phyloP scores from a whole-genome alignment of 1,284 basidiomycete species.

The Cystobasidium slooffiae region DNA sequence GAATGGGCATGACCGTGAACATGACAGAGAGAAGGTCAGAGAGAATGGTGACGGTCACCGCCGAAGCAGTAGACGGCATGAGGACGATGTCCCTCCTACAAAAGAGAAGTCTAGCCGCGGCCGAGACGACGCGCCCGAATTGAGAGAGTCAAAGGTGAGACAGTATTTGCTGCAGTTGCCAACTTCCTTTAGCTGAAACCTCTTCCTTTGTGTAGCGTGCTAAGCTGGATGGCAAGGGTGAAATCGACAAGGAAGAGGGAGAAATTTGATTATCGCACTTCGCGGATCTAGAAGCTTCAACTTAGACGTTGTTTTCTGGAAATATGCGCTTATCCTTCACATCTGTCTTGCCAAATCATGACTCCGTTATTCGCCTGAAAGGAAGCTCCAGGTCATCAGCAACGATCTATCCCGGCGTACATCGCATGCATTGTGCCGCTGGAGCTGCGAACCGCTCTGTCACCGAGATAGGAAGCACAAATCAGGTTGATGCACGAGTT shows the following conservation, averaged over 20 bases:
- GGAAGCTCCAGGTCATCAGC: no score
- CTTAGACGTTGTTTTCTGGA: no score
- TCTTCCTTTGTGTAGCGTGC: constrained; percentile 1
- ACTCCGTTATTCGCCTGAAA: no score
- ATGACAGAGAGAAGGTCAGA: constrained; percentile 44
- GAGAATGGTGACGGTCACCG: constrained; percentile 52
- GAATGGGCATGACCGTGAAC: not conserved
- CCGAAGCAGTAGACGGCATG: not conserved
- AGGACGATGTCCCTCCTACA: not conserved
- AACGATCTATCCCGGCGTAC: no score
- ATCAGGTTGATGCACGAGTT: no score
- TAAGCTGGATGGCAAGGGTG: constrained; percentile 21
- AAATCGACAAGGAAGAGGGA: constrained; percentile 42
- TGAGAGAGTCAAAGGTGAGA: constrained; percentile 38
- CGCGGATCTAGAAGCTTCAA: no score
- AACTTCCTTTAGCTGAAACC: not conserved
- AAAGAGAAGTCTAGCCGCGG: constrained; percentile 13
- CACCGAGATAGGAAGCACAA: no score
- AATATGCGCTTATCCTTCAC: no score
- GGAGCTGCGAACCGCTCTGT: no score
- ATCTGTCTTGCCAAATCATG: no score
- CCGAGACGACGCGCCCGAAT: constrained; percentile 9
- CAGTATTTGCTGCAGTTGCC: not conserved
- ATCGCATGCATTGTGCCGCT: no score
- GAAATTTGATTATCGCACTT: constrained; percentile 23